Evolutionary conservation across 331 rosid species (phyloP).

Genomic region (Dryas integrifolia): DNA sequence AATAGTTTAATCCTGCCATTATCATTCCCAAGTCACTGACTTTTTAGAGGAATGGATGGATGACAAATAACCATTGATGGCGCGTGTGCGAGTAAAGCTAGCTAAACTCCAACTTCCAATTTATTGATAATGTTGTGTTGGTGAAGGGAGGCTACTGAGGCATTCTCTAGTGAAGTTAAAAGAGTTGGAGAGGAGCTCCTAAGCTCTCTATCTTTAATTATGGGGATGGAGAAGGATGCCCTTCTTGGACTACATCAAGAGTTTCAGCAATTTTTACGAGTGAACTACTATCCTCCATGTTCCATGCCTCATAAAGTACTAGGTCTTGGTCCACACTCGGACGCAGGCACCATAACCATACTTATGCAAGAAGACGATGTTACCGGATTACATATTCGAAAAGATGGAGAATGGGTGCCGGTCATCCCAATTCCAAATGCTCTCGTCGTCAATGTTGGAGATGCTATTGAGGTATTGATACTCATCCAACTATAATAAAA

Average conservation of each 20-base stretch:
- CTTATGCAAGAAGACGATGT: slow-evolving; percentile 38
- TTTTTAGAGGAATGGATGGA: too few species aligned
- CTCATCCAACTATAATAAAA: not conserved
- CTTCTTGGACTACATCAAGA: slow-evolving; percentile 32
- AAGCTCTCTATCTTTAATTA: slow-evolving; percentile 18
- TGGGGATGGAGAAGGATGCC: slow-evolving; percentile 34
- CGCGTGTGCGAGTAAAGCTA: too few species aligned
- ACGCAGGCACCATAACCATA: slow-evolving; percentile 35
- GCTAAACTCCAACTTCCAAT: not conserved
- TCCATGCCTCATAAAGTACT: slow-evolving; percentile 31
- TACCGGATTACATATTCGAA: slow-evolving; percentile 31
- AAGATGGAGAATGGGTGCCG: slow-evolving; percentile 34
- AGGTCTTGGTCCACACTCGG: slow-evolving; percentile 40
- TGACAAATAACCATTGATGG: too few species aligned
- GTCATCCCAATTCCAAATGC: slow-evolving; percentile 32
- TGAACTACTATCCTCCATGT: slow-evolving; percentile 45
- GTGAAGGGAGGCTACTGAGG: slow-evolving; percentile 29
- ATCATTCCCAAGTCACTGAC: too few species aligned
- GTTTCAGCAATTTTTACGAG: slow-evolving; percentile 9
- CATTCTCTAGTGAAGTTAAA: slow-evolving; percentile 32
- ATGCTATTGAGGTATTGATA: slow-evolving; percentile 28
- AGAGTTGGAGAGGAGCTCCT: slow-evolving; percentile 31
- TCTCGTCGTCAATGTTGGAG: slow-evolving; percentile 41
- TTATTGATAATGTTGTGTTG: not conserved
- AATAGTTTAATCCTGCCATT: too few species aligned